Conservation (phyloP, 2,329 filamentous ascomycete genomes). For the Sclerotinia nivalis region DNA sequence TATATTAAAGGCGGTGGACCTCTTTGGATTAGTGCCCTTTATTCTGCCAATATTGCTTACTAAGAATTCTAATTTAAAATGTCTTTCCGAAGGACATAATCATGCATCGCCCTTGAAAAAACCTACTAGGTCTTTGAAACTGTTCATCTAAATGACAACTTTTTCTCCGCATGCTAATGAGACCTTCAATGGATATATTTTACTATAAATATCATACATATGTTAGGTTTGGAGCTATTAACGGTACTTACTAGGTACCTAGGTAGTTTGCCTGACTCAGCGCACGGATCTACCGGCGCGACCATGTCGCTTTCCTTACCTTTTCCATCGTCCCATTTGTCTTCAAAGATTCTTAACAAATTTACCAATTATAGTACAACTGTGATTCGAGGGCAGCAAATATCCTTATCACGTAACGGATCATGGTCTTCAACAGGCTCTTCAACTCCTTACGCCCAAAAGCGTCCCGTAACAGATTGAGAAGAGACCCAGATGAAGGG, state of each 20-base stretch:
- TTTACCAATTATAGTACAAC: not conserved
- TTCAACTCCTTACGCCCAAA: conserved; percentile 21
- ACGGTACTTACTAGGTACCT: conserved; percentile 6
- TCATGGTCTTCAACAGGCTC: conserved; percentile 17
- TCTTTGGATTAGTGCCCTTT: not conserved
- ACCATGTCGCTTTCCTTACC: not conserved
- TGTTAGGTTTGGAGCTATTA: conserved; percentile 6
- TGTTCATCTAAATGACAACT: not conserved
- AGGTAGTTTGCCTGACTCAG: conserved; percentile 20
- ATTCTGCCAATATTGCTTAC: conserved; percentile 1
- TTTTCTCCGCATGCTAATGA: not conserved
- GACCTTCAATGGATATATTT: not conserved
- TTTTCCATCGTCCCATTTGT: not conserved
- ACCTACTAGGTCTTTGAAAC: not conserved
- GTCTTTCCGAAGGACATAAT: not conserved
- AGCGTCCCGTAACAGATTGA: conserved; percentile 14
- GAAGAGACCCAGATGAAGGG: conserved; percentile 6
- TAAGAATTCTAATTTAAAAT: conserved; percentile 1
- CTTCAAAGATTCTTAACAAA: not conserved
- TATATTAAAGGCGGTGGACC: conserved; percentile 7
- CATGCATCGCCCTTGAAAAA: not conserved
- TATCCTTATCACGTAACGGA: not conserved
- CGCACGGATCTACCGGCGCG: conserved; percentile 10
- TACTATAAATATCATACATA: not conserved
- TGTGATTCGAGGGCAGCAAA: not conserved